Evolutionary conservation across 2,329 filamentous ascomycete genomes (phyloP).

Genomic region (Fusarium sambucinum): DNA sequence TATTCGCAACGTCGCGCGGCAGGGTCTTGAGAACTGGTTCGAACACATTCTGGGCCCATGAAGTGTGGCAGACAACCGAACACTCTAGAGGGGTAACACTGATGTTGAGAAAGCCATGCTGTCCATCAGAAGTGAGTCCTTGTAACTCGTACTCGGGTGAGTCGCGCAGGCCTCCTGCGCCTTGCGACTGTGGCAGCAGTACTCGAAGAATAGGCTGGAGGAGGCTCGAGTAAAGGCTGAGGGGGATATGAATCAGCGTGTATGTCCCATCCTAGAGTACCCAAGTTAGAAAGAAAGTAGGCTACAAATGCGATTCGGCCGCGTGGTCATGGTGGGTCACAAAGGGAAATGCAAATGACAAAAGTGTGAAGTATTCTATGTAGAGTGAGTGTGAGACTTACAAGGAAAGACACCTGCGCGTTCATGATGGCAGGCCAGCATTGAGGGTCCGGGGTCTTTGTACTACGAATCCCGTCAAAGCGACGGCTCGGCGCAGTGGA

Average conservation of each 20-base stretch:
- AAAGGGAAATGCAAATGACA: neutral
- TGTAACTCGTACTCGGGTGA: conserved; percentile 56
- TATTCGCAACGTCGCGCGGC: conserved; percentile 62
- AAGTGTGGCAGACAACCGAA: conserved; percentile 87
- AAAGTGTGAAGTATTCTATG: neutral
- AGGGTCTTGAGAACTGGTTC: conserved; percentile 75
- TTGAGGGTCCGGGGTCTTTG: conserved; percentile 16
- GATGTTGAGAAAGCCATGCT: conserved; percentile 90
- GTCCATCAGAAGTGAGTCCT: conserved; percentile 63
- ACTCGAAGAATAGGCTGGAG: conserved; percentile 89
- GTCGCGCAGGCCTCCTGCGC: conserved; percentile 53
- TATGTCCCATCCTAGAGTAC: conserved; percentile 81
- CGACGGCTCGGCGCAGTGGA: conserved; percentile 7
- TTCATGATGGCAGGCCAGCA: conserved; percentile 59
- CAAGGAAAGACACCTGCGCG: conserved; percentile 69
- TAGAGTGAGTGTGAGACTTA: conserved; percentile 52
- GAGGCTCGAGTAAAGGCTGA: conserved; percentile 81
- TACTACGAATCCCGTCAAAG: conserved; percentile 8
- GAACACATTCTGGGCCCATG: conserved; percentile 81
- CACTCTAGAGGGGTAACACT: conserved; percentile 93
- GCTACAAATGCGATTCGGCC: neutral
- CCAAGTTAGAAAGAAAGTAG: conserved; percentile 52
- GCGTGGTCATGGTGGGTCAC: neutral
- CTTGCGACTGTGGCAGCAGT: conserved; percentile 74
- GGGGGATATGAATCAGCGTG: conserved; percentile 89